These are phyloP conservation scores for Aspergillus bertholletiae DNA, from an alignment of 495 filamentous ascomycete species.

Conservation along the genomic window DNA sequence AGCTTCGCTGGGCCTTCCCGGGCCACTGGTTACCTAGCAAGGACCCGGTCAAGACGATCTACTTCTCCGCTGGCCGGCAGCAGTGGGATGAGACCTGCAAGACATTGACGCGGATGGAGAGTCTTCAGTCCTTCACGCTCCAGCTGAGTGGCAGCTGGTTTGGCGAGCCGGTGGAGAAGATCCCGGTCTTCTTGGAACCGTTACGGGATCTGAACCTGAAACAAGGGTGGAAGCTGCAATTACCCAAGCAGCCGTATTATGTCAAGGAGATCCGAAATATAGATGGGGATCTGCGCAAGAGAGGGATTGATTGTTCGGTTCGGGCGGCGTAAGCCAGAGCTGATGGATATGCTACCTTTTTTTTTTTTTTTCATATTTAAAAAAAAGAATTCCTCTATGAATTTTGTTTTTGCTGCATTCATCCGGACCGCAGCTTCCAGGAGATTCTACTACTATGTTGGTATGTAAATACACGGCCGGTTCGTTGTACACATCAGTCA, in stretches of 20 bases:
- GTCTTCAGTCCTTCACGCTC: conserved; percentile 34
- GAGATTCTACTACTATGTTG: no score
- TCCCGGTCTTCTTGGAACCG: conserved; percentile 40
- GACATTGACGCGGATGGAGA: conserved; percentile 21
- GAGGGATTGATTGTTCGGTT: conserved; percentile 23
- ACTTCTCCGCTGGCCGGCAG: conserved; percentile 38
- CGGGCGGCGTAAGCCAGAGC: conserved; percentile 1
- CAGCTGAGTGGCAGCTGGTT: conserved; percentile 39
- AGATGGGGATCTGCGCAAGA: conserved; percentile 28
- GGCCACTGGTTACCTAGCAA: conserved; percentile 47
- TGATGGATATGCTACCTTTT: not conserved
- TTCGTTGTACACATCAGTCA: not conserved
- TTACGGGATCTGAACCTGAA: conserved; percentile 25
- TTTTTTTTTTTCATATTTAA: no score
- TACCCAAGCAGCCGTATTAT: conserved; percentile 40
- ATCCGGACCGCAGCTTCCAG: not conserved
- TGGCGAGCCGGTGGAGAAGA: conserved; percentile 39
- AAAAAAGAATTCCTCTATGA: not conserved
- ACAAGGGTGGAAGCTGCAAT: conserved; percentile 28
- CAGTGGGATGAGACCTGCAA: conserved; percentile 44
- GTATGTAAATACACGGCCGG: not conserved
- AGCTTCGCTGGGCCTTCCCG: conserved; percentile 45
- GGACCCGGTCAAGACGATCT: conserved; percentile 42
- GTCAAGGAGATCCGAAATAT: conserved; percentile 28
- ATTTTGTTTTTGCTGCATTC: not conserved